Conservation (phyloP, 75 land plant species). For the Picea sitchensis region DNA sequence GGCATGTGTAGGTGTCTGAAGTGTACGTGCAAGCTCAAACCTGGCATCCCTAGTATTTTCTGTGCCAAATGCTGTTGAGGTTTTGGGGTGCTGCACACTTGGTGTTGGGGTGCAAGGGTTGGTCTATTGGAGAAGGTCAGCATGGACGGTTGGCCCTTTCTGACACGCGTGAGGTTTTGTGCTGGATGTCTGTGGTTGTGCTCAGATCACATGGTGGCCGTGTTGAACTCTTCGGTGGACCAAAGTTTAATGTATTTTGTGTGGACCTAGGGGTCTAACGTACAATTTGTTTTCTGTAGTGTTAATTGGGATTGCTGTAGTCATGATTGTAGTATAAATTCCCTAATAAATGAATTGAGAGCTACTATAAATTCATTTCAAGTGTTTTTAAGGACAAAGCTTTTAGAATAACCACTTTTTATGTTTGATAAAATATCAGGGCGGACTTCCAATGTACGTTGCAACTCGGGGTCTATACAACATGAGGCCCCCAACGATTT, state of each 20-base stretch:
- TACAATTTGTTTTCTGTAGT: neutral
- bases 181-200: neutral
- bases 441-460: slow-evolving; percentile 95
- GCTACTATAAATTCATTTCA: neutral
- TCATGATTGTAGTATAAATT: neutral
- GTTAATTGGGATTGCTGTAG: neutral
- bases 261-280: too few relatives aligned
- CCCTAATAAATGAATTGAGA: neutral
- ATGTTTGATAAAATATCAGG: slow-evolving; percentile 35
- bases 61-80: too few relatives aligned
- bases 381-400: neutral
- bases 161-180: too few relatives aligned
- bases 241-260: neutral
- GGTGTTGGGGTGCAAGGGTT: too few relatives aligned
- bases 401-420: neutral
- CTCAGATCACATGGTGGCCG: neutral
- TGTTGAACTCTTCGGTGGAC: neutral
- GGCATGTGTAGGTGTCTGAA: too few relatives aligned
- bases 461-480: slow-evolving; percentile 90
- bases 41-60: too few relatives aligned
- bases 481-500: slow-evolving; percentile 86
- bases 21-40: too few relatives aligned
- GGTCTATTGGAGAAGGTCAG: too few relatives aligned
- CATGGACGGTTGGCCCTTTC: too few relatives aligned
- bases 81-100: too few relatives aligned